A percentile compares a stretch with the other conserved stretches of the same genome.
phyloP scores from a whole-genome alignment of 257 asterid species.

The Vinca minor region DNA sequence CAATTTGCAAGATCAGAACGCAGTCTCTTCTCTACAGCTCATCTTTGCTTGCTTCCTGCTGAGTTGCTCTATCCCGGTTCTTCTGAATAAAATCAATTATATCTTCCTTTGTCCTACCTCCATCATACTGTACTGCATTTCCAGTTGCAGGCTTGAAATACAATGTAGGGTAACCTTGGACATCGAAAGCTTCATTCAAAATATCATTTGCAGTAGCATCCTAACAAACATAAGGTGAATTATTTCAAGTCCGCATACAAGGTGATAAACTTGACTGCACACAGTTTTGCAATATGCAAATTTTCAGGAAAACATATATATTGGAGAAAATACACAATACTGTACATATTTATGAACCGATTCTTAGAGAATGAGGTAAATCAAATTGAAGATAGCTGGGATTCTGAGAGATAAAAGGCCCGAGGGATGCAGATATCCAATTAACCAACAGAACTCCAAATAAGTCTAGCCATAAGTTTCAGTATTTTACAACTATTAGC shows the following conservation, averaged over 20 bases:
- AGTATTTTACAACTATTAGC: neutral
- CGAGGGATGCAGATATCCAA: neutral
- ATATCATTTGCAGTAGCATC: conserved; percentile 83
- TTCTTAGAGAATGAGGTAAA: neutral
- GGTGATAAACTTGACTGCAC: neutral
- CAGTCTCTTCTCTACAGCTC: conserved; percentile 60
- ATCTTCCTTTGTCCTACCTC: conserved; percentile 63
- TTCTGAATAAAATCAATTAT: conserved; percentile 58
- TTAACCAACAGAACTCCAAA: neutral
- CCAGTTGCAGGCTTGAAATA: conserved; percentile 73
- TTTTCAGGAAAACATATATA: neutral
- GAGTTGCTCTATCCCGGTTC: conserved; percentile 39
- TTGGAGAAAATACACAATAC: neutral
- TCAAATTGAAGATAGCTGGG: neutral
- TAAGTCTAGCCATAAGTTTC: neutral
- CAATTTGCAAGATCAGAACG: too few relatives aligned
- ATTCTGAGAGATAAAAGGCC: neutral
- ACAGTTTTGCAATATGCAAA: neutral
- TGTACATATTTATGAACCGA: neutral
- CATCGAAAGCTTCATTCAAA: conserved; percentile 47
- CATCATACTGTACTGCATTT: conserved; percentile 44
- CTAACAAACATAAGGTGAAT: conserved; percentile 24
- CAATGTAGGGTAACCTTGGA: conserved; percentile 76
- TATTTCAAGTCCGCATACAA: neutral
- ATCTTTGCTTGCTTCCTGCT: conserved; percentile 43